Evolutionary conservation across 2,329 filamentous ascomycete genomes (phyloP).

Genomic region (Botrytis elliptica): DNA sequence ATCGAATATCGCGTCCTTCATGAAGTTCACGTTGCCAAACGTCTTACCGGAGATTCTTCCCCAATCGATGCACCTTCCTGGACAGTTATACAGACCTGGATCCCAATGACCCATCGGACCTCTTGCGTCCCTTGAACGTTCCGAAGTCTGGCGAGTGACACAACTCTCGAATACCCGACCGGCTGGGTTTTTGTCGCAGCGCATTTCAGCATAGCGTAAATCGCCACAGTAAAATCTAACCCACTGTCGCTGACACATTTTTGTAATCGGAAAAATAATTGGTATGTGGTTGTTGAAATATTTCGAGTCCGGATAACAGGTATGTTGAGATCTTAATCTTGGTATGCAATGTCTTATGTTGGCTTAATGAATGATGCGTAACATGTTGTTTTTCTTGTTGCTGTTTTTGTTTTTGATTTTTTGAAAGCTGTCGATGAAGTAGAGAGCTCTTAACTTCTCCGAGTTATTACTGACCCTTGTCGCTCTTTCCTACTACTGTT

Average conservation of each 20-base stretch:
- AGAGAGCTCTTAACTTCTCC: neutral
- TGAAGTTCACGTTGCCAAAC: accelerated
- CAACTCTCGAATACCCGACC: neutral
- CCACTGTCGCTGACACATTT: constrained; percentile 7
- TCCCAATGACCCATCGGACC: neutral
- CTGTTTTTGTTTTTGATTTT: neutral
- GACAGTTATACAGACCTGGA: neutral
- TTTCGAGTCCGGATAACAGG: neutral
- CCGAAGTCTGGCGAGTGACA: neutral
- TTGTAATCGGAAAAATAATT: neutral
- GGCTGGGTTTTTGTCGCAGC: neutral
- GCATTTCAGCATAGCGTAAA: neutral
- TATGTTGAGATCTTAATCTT: neutral
- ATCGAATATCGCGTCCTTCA: neutral
- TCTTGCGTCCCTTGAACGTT: too few relatives aligned
- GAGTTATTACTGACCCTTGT: neutral
- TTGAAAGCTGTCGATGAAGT: too few relatives aligned
- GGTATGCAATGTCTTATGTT: neutral
- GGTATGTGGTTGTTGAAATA: neutral
- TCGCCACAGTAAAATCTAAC: neutral
- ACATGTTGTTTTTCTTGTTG: neutral
- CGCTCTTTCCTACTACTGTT: neutral
- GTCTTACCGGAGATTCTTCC: neutral
- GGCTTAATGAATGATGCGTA: neutral
- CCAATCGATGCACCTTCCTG: constrained; percentile 10